phyloP scores from a whole-genome alignment of 805 yeast species.

The Myxozyma nipponensis region DNA sequence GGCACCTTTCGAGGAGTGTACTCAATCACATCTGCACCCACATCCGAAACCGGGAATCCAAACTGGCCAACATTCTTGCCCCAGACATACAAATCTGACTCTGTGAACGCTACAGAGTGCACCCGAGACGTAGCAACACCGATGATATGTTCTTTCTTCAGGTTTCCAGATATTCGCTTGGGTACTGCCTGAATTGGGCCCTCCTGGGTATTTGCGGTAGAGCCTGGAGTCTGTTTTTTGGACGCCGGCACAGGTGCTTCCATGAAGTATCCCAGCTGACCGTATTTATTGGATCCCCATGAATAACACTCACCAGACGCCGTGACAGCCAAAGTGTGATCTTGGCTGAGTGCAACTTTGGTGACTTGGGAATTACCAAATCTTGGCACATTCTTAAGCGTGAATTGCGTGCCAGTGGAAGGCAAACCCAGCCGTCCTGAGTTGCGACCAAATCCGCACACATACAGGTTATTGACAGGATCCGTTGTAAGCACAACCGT shows the following conservation, averaged over 20 bases:
- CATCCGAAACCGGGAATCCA: conserved; percentile 47
- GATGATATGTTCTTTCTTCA: conserved; percentile 39
- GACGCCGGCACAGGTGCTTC: conserved; percentile 8
- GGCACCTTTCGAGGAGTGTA: conserved; percentile 41
- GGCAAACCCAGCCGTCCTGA: conserved; percentile 70
- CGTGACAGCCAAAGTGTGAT: conserved; percentile 63
- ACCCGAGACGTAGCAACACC: conserved; percentile 62
- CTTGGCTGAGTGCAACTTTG: conserved; percentile 53
- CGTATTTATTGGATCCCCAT: conserved; percentile 73
- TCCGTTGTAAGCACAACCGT: conserved; percentile 56
- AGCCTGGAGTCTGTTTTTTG: neutral
- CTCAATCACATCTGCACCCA: conserved; percentile 30
- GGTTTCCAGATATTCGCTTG: conserved; percentile 40
- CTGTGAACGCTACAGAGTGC: conserved; percentile 61
- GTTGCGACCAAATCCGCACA: conserved; percentile 60
- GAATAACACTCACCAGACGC: conserved; percentile 53
- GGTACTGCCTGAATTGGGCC: conserved; percentile 41
- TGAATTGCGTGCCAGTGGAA: conserved; percentile 37
- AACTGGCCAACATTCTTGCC: conserved; percentile 81
- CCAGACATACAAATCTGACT: conserved; percentile 56
- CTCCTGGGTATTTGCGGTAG: conserved; percentile 32
- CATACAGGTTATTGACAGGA: conserved; percentile 45
- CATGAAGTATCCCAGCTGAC: conserved; percentile 57
- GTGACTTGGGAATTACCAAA: conserved; percentile 38
- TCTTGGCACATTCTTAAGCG: conserved; percentile 38